Evolutionary conservation across 2,329 filamentous ascomycete species (phyloP).

Genomic region (Chalara sp.): DNA sequence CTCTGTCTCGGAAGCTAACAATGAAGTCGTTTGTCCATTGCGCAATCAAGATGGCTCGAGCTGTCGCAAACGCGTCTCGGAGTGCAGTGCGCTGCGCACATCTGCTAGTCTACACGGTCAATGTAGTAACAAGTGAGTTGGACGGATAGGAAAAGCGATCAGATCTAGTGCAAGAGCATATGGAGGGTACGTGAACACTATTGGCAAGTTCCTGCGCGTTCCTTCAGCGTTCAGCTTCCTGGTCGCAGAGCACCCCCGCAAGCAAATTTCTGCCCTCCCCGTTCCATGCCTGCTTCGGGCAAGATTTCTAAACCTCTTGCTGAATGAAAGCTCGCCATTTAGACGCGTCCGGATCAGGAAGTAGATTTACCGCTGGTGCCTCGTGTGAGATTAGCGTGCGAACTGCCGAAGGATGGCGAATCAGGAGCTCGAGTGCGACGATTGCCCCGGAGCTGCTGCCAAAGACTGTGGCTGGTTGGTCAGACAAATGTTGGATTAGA

Average conservation of each 20-base stretch:
- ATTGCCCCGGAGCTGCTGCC: constrained; percentile 13
- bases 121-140: constrained; percentile 26
- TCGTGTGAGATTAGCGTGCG: constrained; percentile 3
- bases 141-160: constrained; percentile 74
- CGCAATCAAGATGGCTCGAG: constrained; percentile 93
- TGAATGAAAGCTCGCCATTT: background rate
- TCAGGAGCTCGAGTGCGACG: constrained; percentile 6
- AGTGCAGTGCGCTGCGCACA: constrained; percentile 58
- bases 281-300: background rate
- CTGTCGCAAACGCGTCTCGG: constrained; percentile 94
- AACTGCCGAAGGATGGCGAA: constrained; percentile 4
- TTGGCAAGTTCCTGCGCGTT: too few species aligned
- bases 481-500: constrained; percentile 11
- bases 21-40: constrained; percentile 94
- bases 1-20: constrained; percentile 84
- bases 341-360: background rate
- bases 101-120: constrained; percentile 17
- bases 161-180: constrained; percentile 99
- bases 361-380: constrained; percentile 1
- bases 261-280: constrained; percentile 1
- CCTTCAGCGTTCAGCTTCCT: constrained; percentile 1
- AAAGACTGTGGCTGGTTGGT: constrained; percentile 7
- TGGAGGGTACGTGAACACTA: too few species aligned
- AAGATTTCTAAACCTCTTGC: constrained; percentile 4
- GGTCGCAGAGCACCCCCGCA: background rate